A percentile compares a stretch with the other conserved stretches of the same genome.
Conservation (phyloP, 208 protist species). For the Giardia duodenalis region DNA sequence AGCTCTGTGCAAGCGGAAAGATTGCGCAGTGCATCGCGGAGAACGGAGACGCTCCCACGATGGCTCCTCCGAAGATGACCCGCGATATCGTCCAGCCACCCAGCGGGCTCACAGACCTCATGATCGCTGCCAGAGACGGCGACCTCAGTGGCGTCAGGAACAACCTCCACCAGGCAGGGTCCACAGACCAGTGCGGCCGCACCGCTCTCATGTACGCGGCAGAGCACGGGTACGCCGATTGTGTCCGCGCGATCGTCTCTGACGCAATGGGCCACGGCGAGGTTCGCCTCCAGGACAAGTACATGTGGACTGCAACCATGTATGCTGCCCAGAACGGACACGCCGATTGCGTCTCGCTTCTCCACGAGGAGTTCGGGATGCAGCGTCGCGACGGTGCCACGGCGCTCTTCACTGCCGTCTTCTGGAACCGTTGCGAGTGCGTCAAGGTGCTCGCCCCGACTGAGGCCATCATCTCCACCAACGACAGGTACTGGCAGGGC, state of each 20-base stretch:
- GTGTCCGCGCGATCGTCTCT: background rate
- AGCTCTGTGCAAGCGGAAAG: background rate
- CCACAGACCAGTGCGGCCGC: no score
- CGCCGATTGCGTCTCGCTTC: background rate
- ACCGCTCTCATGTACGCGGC: no score
- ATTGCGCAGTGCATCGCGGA: background rate
- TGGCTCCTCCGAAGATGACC: background rate
- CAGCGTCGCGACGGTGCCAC: background rate
- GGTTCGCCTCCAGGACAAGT: background rate
- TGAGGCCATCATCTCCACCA: background rate
- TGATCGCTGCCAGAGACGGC: background rate
- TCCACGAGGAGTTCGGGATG: background rate
- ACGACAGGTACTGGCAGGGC: background rate
- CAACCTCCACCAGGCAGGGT: no score
- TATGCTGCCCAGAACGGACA: background rate
- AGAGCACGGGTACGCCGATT: no score
- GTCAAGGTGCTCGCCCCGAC: background rate
- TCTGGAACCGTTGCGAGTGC: background rate
- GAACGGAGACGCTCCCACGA: background rate
- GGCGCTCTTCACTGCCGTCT: background rate
- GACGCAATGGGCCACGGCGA: no score
- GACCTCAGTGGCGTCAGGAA: background rate
- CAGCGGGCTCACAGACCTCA: background rate
- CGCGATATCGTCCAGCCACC: background rate
- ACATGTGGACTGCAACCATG: background rate